Evolutionary conservation across 805 yeast species (phyloP), one percentile per base, ranked within the genome.

Genomic region (Wickerhamomyces bisporus): DNA sequence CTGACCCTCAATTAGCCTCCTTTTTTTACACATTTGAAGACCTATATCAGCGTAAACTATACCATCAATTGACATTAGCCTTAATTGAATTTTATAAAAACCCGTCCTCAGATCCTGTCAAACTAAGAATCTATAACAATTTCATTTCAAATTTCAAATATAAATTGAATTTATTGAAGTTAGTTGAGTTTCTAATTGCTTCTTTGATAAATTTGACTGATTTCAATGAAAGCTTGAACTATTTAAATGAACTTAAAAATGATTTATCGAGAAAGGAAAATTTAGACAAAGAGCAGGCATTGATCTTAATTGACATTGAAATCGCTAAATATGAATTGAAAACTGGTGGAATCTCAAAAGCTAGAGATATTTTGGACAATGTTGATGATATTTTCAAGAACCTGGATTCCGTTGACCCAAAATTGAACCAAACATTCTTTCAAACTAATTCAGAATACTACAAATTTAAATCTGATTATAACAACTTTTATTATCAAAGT

Each of bases 51-150:
- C 71, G 95, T 50, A 88, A 87, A 61, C 73, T 91, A 58, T 93
- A 97, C 97, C 94, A 83, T 65, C 98, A 93, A 67, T 73, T 93
- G 57, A 86, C 96, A 3, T 75, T 76, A 43, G 62, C 76, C 6
- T 66, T 93, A 40, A 63, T 65, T 26, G 72, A 71, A 44, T 74
- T 89, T 55, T 91, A 77, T 64, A 66, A 65, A 30, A 67, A 70
- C 39, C 70, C 76, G 8, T 68, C 67, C 20, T 69, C 84, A 12
- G 62, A 59, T 26, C 64, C 73, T 1, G 61, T 86, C 40, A 75
- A 91, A 48, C 59, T 80, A 49, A 76, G 79, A 45, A 62, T 91
- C 37, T 91, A 75, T 61, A 77, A 78, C 40, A 75, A 75, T 44
- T 88, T 93, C 58, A 75, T 93, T 37, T 53, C 71, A 15, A 71